These are phyloP conservation scores for Xylaria palmicola DNA, from an alignment of 495 filamentous ascomycete genomes.

Conservation along the genomic window DNA sequence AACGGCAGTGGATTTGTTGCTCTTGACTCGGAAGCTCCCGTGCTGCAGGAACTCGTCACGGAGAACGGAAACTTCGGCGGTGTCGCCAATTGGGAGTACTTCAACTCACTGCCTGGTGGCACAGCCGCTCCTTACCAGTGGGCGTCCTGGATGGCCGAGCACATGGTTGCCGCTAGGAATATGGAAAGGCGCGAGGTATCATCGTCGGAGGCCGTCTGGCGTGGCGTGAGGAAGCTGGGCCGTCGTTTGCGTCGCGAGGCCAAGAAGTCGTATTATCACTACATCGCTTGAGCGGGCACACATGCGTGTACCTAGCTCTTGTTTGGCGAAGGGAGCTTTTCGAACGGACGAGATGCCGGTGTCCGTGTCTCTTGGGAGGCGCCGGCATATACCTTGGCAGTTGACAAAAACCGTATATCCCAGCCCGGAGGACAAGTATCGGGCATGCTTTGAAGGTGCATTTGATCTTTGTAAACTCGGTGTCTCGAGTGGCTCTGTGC, in stretches of 20 bases:
- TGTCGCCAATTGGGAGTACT: conserved; percentile 89
- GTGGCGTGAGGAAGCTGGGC: conserved; percentile 22
- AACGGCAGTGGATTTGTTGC: conserved; percentile 57
- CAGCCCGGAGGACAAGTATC: background rate
- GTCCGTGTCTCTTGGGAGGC: background rate
- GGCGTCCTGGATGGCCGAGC: conserved; percentile 50
- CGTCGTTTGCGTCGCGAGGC: conserved; percentile 25
- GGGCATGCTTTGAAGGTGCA: no score
- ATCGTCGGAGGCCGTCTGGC: conserved; percentile 22
- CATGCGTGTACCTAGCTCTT: background rate
- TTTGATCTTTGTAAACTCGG: no score
- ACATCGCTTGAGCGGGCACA: conserved; percentile 18
- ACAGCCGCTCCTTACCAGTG: conserved; percentile 64
- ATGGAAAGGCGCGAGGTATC: conserved; percentile 23
- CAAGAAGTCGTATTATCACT: conserved; percentile 27
- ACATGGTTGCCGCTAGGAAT: conserved; percentile 18
- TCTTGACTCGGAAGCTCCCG: conserved; percentile 33
- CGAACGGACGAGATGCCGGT: background rate
- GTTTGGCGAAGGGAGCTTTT: background rate
- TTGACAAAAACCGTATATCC: background rate
- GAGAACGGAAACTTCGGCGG: conserved; percentile 61
- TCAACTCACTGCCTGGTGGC: conserved; percentile 65
- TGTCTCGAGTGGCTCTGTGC: no score
- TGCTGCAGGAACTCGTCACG: conserved; percentile 36
- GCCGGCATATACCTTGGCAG: no score